These are phyloP conservation scores for Penicillium silybi DNA, from an alignment of 495 filamentous ascomycete genomes.

Conservation along the genomic window DNA sequence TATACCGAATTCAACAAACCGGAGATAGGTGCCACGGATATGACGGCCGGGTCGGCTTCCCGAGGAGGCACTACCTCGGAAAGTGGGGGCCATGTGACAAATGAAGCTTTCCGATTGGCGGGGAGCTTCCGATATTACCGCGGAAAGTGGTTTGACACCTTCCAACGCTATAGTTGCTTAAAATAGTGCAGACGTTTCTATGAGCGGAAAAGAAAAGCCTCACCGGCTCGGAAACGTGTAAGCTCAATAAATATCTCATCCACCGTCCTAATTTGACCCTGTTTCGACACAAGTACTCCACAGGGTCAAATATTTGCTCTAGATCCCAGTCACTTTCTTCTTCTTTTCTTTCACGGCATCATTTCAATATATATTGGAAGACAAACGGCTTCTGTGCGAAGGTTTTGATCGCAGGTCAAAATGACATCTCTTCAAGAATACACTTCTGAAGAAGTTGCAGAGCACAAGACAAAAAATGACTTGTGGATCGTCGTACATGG, in stretches of 20 bases:
- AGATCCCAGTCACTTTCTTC: neutral
- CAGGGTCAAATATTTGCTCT: neutral
- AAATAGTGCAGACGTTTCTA: neutral
- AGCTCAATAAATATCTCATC: neutral
- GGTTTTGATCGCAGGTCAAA: neutral
- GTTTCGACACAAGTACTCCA: neutral
- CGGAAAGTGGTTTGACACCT: neutral
- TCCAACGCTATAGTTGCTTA: neutral
- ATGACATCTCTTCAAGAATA: slow-evolving; percentile 1
- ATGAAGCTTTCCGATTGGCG: neutral
- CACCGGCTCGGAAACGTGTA: neutral
- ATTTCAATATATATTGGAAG: no score
- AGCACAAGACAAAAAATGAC: neutral
- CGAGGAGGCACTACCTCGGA: neutral
- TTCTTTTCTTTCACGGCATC: neutral
- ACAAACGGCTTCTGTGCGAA: no score
- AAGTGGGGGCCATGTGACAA: neutral
- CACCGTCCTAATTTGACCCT: neutral
- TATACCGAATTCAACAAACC: neutral
- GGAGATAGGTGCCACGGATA: neutral
- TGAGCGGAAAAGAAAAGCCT: neutral
- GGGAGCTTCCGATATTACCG: neutral
- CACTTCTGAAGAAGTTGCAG: neutral
- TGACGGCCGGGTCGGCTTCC: neutral
- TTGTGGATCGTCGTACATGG: neutral